Percentiles rank a stretch among this genome's conserved stretches.
These are phyloP conservation scores for Backusella westeae DNA, from an alignment of 192 early-diverging fungal genomes.

Conservation along the genomic window DNA sequence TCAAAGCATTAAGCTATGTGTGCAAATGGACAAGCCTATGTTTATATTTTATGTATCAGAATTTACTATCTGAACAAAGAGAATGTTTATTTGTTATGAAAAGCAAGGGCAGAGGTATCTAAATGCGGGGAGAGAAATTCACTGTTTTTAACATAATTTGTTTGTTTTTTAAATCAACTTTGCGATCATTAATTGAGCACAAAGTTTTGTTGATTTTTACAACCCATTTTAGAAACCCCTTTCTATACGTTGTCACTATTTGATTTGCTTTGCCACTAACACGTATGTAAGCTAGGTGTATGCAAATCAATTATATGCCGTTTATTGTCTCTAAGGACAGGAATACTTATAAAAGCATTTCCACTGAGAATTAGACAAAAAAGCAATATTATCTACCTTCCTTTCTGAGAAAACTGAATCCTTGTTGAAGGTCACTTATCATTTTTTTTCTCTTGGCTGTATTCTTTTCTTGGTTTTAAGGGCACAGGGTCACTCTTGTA, in stretches of 20 bases:
- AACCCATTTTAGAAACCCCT: not conserved
- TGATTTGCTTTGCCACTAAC: not conserved
- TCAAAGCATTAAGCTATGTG: not conserved
- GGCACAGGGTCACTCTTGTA: not conserved
- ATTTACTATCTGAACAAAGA: not conserved
- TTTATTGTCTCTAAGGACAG: not conserved
- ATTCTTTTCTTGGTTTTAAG: not conserved
- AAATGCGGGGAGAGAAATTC: too few relatives aligned
- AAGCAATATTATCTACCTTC: not conserved
- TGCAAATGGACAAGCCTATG: not conserved
- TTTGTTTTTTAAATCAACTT: too few relatives aligned
- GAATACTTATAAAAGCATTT: not conserved
- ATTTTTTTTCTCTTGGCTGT: not conserved
- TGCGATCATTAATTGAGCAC: not conserved
- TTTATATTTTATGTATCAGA: not conserved
- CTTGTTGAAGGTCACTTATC: not conserved
- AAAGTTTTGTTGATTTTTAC: not conserved
- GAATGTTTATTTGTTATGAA: not conserved
- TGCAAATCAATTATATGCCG: not conserved
- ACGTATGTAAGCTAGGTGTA: not conserved
- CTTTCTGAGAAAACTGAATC: not conserved
- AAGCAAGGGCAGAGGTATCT: not conserved
- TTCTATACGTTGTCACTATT: not conserved
- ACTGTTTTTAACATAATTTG: too few relatives aligned
- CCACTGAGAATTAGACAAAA: not conserved